Conservation (phyloP, 139 green algal species). For the Zygnema circumcarinatum region DNA sequence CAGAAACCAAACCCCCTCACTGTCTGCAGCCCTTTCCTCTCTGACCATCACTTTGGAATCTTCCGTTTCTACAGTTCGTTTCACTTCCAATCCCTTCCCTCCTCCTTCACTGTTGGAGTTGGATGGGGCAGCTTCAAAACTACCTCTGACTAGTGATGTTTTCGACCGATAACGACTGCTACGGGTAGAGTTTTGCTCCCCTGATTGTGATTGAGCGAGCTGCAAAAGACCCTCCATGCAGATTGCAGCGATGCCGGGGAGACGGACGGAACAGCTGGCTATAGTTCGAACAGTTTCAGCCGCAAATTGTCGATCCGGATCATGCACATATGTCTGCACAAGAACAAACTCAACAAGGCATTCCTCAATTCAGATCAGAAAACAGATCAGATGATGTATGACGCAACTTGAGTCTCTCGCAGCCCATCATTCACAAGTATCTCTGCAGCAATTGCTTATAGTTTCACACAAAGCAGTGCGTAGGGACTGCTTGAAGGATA, state of each 20-base stretch:
- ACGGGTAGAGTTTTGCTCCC: too few relatives aligned
- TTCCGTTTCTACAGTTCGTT: too few relatives aligned
- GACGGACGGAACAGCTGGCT: neutral
- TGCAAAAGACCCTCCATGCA: constrained; percentile 31
- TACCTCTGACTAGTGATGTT: too few relatives aligned
- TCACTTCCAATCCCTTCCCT: too few relatives aligned
- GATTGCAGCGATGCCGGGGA: constrained; percentile 18
- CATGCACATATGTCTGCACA: constrained; percentile 25
- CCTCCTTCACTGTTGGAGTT: too few relatives aligned
- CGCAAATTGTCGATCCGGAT: constrained; percentile 37
- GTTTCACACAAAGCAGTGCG: too few relatives aligned
- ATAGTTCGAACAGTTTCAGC: constrained; percentile 15
- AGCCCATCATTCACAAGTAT: neutral
- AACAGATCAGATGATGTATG: neutral
- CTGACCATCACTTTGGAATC: too few relatives aligned
- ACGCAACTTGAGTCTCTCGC: neutral
- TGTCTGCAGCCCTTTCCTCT: too few relatives aligned
- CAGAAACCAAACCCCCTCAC: neutral
- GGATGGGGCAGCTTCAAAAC: too few relatives aligned
- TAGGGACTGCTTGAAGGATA: too few relatives aligned
- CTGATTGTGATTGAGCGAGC: neutral
- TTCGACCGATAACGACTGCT: too few relatives aligned
- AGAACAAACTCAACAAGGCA: too few relatives aligned
- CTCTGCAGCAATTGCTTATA: neutral
- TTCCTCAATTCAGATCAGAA: neutral